These are phyloP conservation scores for Mycena sanguinolenta DNA, from an alignment of 768 basidiomycete genomes.

Conservation along the genomic window DNA sequence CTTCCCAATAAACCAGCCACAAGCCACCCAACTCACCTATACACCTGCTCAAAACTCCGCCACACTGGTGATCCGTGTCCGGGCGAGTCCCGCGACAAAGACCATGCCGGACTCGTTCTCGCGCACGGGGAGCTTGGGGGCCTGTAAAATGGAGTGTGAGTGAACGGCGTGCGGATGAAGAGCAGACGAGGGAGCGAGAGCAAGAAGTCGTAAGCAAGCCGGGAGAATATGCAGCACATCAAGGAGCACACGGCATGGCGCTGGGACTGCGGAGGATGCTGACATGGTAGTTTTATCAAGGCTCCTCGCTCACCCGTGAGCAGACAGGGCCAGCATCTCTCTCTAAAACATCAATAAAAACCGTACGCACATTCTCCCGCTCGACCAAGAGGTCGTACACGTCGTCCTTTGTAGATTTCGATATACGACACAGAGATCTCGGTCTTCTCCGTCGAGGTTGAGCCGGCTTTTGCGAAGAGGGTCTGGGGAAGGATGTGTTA, in stretches of 20 bases:
- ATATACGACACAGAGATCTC: slow-evolving; percentile 76
- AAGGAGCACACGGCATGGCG: too few relatives aligned
- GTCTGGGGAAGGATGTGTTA: slow-evolving; percentile 51
- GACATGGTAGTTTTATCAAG: too few relatives aligned
- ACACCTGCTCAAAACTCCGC: slow-evolving; percentile 62
- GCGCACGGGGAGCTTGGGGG: slow-evolving; percentile 66
- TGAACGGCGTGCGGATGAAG: not conserved
- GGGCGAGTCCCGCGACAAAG: slow-evolving; percentile 67
- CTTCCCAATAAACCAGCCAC: not conserved
- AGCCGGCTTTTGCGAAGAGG: slow-evolving; percentile 68
- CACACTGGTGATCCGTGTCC: slow-evolving; percentile 53
- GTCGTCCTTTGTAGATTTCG: slow-evolving; percentile 94
- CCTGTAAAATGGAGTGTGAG: slow-evolving; percentile 42
- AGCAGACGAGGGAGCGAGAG: not conserved
- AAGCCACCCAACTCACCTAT: slow-evolving; percentile 52
- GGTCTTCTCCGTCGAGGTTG: slow-evolving; percentile 19
- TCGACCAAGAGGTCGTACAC: slow-evolving; percentile 88
- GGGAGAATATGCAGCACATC: too few relatives aligned
- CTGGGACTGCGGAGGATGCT: too few relatives aligned
- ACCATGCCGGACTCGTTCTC: slow-evolving; percentile 67
- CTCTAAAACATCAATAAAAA: slow-evolving; percentile 28
- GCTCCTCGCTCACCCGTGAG: too few relatives aligned
- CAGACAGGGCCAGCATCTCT: too few relatives aligned
- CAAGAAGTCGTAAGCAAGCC: not conserved
- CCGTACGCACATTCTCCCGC: slow-evolving; percentile 75